Base-by-base conservation (phyloP, 129 eudicot genomes). In the Flaveria robusta region DNA sequence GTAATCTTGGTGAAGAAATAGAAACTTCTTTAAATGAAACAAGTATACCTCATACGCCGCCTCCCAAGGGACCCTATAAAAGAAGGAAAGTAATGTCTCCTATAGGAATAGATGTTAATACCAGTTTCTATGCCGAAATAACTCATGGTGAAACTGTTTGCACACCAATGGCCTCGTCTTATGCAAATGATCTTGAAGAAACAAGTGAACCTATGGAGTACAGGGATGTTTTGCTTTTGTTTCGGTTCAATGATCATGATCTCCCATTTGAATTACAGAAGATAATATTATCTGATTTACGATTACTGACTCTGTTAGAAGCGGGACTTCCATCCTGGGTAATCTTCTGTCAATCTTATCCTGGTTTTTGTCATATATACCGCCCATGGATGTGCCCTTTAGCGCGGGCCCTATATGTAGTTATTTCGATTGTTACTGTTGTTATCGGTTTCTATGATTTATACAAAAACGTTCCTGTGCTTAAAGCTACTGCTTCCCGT, bases 331-430 rank as follows among this genome's bases (percentile, higher is more conserved):
- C 98, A 26, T 87, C 98, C 60, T 94, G 98, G 98, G 98, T 94
- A 47, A 86, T 94, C 27, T 94, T 94, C 79, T 91, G 88, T 63
- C 98, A 94, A 69, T 94, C 98, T 19, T 94, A 94, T 63, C 98
- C 98, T 9, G 92, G 77, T 3, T 94, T 94, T 82, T 91, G 91
- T 76, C 93, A 91, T 82, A 66, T 94, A 66, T 91, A 94, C 71
- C 96, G 97, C 5, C 98, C 98, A n/a, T 91, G 98, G 98, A 94
- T 94, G 97, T 88, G 96, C 74, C 98, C 97, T 74, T 76, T 94
- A 77, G 98, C 92, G 41, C 87, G 98, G 82, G 81, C 85, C 8
- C 75, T 90, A 26, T 94, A 94, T 68, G 93, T 91, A 16, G 59
- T 87, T 11, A 86, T 94, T 49, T 94, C 97, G 2, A 29, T 86